Base-by-base conservation (phyloP, 352 stramenopile species). In the Pythium dissimile region DNA sequence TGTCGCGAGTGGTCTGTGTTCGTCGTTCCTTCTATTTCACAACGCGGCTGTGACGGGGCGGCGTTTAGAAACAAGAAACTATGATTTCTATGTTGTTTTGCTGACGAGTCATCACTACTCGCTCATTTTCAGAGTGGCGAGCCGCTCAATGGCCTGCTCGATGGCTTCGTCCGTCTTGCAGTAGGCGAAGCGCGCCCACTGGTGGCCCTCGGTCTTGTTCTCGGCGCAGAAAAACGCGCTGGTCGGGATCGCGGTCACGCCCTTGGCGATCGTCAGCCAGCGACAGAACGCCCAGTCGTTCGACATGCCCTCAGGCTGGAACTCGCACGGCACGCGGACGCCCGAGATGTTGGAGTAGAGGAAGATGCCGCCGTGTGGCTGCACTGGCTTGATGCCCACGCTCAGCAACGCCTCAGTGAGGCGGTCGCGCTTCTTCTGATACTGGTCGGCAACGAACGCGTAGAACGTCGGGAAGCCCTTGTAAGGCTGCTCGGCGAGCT, bases 111-210 rank as follows among this genome's bases (percentile, higher is more conserved):
- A n/a, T 34, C 38, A 11, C 23, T 54, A 15, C 32, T 44, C 34
- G 2, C 35, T 34, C 2, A 44, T 37, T 20, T 43, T 45, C 15
- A 59, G 44, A 31, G 57, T 62, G 20, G 26, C 11, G 6, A 92
- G 71, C 31, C 83, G 83, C 58, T 72, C 72, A 59, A 92, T 96
- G 51, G 93, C 93, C 49, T 94, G 77, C 20, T 75, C 64, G 28
- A 98, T 81, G n/a, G 87, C 94, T 30, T 96, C 83, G 56, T 98
- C 94, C 30, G 87, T 97, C 79, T 98, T 98, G 80, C 95, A 99
- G 75, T 97, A 99, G 28, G 93, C 93, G 63, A 99, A 98, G 42
- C 95, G 89, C 5, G 84, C 91, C 66, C 89, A 86, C 30, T 84
- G 69, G 53, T 83, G 75, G 34, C 80, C 83, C 26, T 86, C 68